Evolutionary conservation across 1,139 yeast species (phyloP).

Genomic region (Eremothecium gossypii): DNA sequence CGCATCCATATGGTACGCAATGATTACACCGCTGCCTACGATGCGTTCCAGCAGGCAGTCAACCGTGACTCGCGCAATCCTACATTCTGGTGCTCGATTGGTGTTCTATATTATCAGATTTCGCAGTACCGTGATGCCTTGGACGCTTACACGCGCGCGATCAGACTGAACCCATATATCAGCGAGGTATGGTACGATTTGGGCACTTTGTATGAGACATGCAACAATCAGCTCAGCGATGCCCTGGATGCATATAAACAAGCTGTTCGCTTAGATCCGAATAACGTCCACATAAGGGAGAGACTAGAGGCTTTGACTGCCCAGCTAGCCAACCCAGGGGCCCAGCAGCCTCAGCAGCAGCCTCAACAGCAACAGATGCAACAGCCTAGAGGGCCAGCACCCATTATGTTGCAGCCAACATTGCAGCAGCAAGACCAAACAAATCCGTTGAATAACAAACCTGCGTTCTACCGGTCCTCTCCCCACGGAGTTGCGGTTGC

Average conservation of each 20-base stretch:
- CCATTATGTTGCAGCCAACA: slow-evolving; percentile 28
- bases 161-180: slow-evolving; percentile 87
- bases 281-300: slow-evolving; percentile 87
- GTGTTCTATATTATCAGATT: slow-evolving; percentile 91
- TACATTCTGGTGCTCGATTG: slow-evolving; percentile 98
- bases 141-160: slow-evolving; percentile 95
- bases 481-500: background rate
- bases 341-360: slow-evolving; percentile 15
- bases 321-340: slow-evolving; percentile 25
- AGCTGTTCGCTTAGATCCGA: slow-evolving; percentile 92
- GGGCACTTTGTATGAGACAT: slow-evolving; percentile 92
- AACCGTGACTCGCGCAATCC: slow-evolving; percentile 94
- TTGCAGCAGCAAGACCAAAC: slow-evolving; percentile 22
- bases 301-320: slow-evolving; percentile 77
- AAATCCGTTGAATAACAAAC: slow-evolving; percentile 20
- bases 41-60: slow-evolving; percentile 97
- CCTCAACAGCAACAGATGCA: slow-evolving; percentile 16
- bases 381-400: slow-evolving; percentile 9
- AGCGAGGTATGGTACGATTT: slow-evolving; percentile 98
- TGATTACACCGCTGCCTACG: slow-evolving; percentile 92
- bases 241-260: slow-evolving; percentile 95
- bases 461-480: slow-evolving; percentile 9
- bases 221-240: slow-evolving; percentile 89
- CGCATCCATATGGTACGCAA: slow-evolving; percentile 94
- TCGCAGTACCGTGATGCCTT: slow-evolving; percentile 93